Evolutionary conservation across 306 rosid genomes (phyloP).

Genomic region (Fragaria vesca): DNA sequence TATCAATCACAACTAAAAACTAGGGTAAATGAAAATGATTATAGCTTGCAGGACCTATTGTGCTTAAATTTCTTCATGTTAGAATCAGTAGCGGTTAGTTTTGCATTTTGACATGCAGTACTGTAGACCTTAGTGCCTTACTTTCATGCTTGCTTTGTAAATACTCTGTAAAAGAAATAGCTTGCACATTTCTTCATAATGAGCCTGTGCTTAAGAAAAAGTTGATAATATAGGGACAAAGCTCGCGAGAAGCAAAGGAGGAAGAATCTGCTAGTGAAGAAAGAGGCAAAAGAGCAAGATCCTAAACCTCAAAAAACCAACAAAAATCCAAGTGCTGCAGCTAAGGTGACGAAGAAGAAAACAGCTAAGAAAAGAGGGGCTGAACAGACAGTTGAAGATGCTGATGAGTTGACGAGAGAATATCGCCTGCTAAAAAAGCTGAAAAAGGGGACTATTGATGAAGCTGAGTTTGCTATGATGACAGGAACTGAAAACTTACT

Average conservation of each 20-base stretch:
- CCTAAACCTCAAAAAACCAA: constrained; percentile 47
- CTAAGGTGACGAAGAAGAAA: constrained; percentile 57
- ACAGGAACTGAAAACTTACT: constrained; percentile 81
- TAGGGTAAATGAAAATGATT: not conserved
- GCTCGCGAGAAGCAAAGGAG: constrained; percentile 85
- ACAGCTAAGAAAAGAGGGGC: constrained; percentile 91
- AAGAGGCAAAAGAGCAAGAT: constrained; percentile 64
- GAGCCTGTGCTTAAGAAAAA: constrained; percentile 16
- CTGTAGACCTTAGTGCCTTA: not conserved
- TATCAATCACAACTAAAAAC: not conserved
- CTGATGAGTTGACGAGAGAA: constrained; percentile 71
- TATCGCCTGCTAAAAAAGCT: constrained; percentile 82
- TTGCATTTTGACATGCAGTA: not conserved
- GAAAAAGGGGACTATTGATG: constrained; percentile 73
- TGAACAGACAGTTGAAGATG: constrained; percentile 76
- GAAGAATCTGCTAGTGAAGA: constrained; percentile 66
- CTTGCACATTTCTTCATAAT: constrained; percentile 3
- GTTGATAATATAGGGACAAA: constrained; percentile 58
- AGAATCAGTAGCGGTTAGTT: not conserved
- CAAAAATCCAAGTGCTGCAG: constrained; percentile 36
- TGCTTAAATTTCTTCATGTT: not conserved
- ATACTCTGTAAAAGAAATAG: not conserved
- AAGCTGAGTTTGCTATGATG: constrained; percentile 66
- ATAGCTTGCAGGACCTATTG: not conserved
- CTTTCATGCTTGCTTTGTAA: not conserved